These are phyloP conservation scores for Ceratocystis ficicola DNA, from an alignment of 2,329 filamentous ascomycete species.

Conservation along the genomic window DNA sequence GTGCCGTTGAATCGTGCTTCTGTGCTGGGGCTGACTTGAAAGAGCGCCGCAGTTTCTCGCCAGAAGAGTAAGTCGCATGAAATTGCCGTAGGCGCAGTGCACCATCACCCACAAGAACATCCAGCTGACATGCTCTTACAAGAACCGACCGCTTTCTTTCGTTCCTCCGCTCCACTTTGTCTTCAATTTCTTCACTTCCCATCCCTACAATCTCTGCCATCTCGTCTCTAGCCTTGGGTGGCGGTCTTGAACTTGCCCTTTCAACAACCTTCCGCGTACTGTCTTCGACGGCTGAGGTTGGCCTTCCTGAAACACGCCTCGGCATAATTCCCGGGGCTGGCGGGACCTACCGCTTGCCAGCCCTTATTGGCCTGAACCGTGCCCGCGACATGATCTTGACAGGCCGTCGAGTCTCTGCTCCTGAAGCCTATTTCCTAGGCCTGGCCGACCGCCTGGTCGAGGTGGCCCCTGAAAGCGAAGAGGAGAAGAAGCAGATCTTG, in stretches of 20 bases:
- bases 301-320: slow-evolving; percentile 79
- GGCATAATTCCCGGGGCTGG: slow-evolving; percentile 93
- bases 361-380: slow-evolving; percentile 63
- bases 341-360: slow-evolving; percentile 77
- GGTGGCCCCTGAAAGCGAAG: slow-evolving; percentile 38
- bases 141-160: slow-evolving; percentile 71
- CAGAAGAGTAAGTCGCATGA: slow-evolving; percentile 52
- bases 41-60: slow-evolving; percentile 64
- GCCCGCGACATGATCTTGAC: slow-evolving; percentile 88
- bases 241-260: slow-evolving; percentile 84
- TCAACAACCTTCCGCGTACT: slow-evolving; percentile 83
- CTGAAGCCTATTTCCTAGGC: slow-evolving; percentile 85
- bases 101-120: neutral
- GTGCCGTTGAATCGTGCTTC: slow-evolving; percentile 74
- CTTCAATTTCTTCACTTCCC: slow-evolving; percentile 58
- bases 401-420: slow-evolving; percentile 66
- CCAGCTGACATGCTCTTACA: slow-evolving; percentile 13
- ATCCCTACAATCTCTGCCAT: slow-evolving; percentile 86
- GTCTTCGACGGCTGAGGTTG: slow-evolving; percentile 63
- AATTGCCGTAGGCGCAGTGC: neutral
- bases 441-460: slow-evolving; percentile 85
- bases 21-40: slow-evolving; percentile 94
- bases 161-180: slow-evolving; percentile 64
- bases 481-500: slow-evolving; percentile 35
- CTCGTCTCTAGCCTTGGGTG: slow-evolving; percentile 74